Conservation (phyloP, 306 rosid species). For the Acacia crassicarpa region DNA sequence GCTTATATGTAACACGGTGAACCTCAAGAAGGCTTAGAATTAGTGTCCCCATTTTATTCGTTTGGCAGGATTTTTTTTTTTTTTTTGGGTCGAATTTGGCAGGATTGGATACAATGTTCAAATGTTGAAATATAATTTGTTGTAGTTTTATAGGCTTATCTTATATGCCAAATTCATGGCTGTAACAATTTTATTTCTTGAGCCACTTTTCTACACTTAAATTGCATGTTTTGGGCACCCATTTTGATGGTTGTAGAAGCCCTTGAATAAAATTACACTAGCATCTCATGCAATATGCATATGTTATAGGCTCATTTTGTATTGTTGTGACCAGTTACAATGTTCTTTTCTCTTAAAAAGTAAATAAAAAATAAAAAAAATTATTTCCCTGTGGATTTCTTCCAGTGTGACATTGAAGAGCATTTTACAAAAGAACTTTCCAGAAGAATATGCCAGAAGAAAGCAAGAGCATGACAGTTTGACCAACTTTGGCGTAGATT, state of each 20-base stretch:
- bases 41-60: constrained; percentile 10
- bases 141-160: not conserved
- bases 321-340: constrained; percentile 22
- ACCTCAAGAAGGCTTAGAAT: constrained; percentile 12
- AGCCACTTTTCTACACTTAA: no score
- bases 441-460: constrained; percentile 93
- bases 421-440: constrained; percentile 87
- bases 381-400: constrained; percentile 35
- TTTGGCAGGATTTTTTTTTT: constrained; percentile 19
- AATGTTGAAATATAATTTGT: constrained; percentile 1
- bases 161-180: no score
- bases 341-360: not conserved
- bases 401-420: constrained; percentile 85
- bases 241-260: no score
- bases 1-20: not conserved
- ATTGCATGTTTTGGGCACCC: no score
- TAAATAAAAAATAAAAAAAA: not conserved
- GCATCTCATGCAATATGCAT: no score
- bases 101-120: constrained; percentile 20
- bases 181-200: no score
- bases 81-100: no score
- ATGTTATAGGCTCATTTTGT: not conserved
- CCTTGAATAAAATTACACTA: no score
- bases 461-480: constrained; percentile 72
- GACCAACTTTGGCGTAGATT: constrained; percentile 68